Conservation (phyloP, 495 filamentous ascomycete species). For the Bryoglossum gracile region DNA sequence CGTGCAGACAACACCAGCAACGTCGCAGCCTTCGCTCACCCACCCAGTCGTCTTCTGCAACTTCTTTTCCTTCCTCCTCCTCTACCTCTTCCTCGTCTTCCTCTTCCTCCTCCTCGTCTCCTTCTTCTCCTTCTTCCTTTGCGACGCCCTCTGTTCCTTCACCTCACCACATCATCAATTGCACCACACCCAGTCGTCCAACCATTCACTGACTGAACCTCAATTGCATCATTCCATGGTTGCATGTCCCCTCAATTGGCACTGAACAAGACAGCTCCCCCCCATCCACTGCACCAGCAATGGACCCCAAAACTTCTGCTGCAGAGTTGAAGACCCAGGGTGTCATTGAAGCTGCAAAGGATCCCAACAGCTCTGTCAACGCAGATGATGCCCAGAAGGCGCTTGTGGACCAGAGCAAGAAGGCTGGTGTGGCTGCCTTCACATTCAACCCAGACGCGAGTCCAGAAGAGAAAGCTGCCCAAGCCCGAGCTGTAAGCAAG, state of each 20-base stretch:
- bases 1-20: too few species aligned
- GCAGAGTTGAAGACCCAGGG: slow-evolving; percentile 73
- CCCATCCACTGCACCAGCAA: slow-evolving; percentile 12
- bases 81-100: too few species aligned
- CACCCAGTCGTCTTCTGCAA: too few species aligned
- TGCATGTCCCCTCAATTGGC: slow-evolving; percentile 11
- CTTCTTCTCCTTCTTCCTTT: too few species aligned
- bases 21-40: too few species aligned
- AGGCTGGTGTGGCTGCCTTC: slow-evolving; percentile 69
- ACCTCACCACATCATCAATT: neutral
- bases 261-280: slow-evolving; percentile 1
- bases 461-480: slow-evolving; percentile 74
- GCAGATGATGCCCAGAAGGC: slow-evolving; percentile 62
- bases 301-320: slow-evolving; percentile 12
- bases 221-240: too few species aligned
- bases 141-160: neutral
- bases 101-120: too few species aligned
- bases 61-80: too few species aligned
- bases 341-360: slow-evolving; percentile 59
- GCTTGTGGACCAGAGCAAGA: slow-evolving; percentile 66
- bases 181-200: neutral
- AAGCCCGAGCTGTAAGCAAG: slow-evolving; percentile 66
- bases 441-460: slow-evolving; percentile 83
- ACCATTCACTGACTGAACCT: too few species aligned
- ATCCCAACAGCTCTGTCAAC: slow-evolving; percentile 61